Conservation (phyloP, 2,329 filamentous ascomycete genomes). For the Colletotrichum orchidophilum region DNA sequence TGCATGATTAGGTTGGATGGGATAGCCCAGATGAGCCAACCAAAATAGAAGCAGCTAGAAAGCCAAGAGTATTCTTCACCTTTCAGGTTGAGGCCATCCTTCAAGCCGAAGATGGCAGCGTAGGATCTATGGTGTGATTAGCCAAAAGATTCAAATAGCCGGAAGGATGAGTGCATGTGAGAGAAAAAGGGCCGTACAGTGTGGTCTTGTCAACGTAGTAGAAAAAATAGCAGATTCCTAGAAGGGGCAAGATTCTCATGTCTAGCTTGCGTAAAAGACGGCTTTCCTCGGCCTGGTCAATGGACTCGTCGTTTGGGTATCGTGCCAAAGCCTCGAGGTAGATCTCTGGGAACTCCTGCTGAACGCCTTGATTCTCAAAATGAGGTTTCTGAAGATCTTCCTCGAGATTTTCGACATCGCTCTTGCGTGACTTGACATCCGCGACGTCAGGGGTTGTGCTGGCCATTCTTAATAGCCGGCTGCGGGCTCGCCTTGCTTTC, state of each 20-base stretch:
- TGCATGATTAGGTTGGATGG: slow-evolving; percentile 45
- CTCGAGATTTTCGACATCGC: slow-evolving; percentile 35
- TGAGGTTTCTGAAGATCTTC: slow-evolving; percentile 31
- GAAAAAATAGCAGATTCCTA: slow-evolving; percentile 53
- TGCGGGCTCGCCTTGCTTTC: neutral
- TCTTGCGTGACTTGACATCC: slow-evolving; percentile 5
- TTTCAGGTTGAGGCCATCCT: slow-evolving; percentile 64
- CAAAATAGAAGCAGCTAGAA: slow-evolving; percentile 48
- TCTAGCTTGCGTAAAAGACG: slow-evolving; percentile 49
- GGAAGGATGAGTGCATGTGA: too few relatives aligned
- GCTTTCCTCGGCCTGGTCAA: slow-evolving; percentile 45
- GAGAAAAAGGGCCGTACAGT: neutral
- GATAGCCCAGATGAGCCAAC: slow-evolving; percentile 48
- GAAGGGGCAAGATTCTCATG: slow-evolving; percentile 46
- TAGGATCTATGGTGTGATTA: slow-evolving; percentile 51
- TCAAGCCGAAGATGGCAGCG: slow-evolving; percentile 72
- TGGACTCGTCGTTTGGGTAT: slow-evolving; percentile 49
- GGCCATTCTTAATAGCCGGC: neutral
- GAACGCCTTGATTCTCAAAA: slow-evolving; percentile 27
- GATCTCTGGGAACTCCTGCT: slow-evolving; percentile 40
- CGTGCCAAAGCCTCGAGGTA: slow-evolving; percentile 47
- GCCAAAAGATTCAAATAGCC: neutral
- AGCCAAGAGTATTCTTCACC: slow-evolving; percentile 64
- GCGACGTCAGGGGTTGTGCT: neutral
- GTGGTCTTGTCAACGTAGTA: slow-evolving; percentile 46